Evolutionary conservation across 78 protist genomes (phyloP).

Genomic region (Mantamonas sphyraenae): DNA sequence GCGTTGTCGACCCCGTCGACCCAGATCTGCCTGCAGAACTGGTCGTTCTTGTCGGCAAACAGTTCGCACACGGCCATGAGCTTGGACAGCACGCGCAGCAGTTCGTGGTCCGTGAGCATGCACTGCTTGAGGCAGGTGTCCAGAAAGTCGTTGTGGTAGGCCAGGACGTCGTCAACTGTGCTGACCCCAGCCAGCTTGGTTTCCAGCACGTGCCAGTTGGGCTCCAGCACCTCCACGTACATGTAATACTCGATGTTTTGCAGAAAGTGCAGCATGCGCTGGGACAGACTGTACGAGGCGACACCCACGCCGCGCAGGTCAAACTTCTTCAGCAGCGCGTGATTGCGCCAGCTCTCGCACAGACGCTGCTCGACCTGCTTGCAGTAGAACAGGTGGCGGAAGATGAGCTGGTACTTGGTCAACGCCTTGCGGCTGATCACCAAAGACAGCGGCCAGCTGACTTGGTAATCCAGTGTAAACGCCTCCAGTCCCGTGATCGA

Average conservation of each 20-base stretch:
- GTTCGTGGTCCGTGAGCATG: slow-evolving; percentile 44
- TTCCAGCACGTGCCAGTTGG: slow-evolving; percentile 45
- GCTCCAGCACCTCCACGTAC: slow-evolving; percentile 73
- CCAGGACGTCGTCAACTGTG: slow-evolving; percentile 59
- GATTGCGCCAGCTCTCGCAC: slow-evolving; percentile 34
- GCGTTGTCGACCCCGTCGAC: background rate
- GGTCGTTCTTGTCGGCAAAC: slow-evolving; percentile 8
- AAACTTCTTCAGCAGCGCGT: slow-evolving; percentile 3
- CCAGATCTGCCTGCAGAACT: background rate
- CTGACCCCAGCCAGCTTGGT: background rate
- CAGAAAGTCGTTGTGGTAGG: slow-evolving; percentile 46
- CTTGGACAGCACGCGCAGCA: slow-evolving; percentile 9
- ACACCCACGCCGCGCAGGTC: background rate
- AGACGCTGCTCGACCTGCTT: slow-evolving; percentile 61
- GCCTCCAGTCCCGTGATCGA: slow-evolving; percentile 64
- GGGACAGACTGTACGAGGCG: slow-evolving; percentile 27
- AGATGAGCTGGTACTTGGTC: slow-evolving; percentile 71
- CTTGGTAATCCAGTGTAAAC: slow-evolving; percentile 54
- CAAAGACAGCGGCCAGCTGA: slow-evolving; percentile 72
- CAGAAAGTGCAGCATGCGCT: slow-evolving; percentile 71
- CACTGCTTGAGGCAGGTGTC: slow-evolving; percentile 58
- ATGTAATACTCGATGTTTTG: slow-evolving; percentile 59
- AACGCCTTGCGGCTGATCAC: slow-evolving; percentile 41
- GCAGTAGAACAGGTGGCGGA: slow-evolving; percentile 68
- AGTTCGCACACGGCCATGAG: slow-evolving; percentile 14